These are phyloP conservation scores for Botrytis sinoallii DNA, from an alignment of 2,329 filamentous ascomycete species.

Conservation along the genomic window DNA sequence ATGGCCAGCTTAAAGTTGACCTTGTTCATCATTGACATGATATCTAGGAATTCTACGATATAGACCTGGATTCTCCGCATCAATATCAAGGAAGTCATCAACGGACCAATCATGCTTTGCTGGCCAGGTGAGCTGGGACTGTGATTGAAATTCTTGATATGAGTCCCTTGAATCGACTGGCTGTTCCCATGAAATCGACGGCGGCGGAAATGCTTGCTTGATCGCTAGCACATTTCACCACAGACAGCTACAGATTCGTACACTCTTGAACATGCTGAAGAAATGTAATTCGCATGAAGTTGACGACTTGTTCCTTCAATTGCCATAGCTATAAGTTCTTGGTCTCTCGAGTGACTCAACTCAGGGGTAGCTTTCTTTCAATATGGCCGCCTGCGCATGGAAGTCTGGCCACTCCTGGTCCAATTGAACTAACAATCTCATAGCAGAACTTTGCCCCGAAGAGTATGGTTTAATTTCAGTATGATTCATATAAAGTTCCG, in stretches of 20 bases:
- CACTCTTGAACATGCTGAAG: neutral
- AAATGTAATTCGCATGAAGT: neutral
- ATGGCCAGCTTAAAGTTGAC: no score
- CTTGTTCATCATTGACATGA: no score
- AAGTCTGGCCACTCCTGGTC: neutral
- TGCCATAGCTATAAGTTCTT: neutral
- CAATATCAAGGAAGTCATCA: no score
- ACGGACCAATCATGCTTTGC: no score
- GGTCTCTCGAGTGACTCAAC: neutral
- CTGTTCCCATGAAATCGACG: neutral
- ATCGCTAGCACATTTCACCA: neutral
- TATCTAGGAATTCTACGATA: no score
- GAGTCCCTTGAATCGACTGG: neutral
- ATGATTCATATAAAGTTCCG: neutral
- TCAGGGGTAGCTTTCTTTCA: neutral
- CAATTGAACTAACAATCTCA: neutral
- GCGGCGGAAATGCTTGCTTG: neutral
- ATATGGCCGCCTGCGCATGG: neutral
- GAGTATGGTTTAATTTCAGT: neutral
- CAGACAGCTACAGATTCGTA: neutral
- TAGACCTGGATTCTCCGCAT: no score
- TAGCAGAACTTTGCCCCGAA: neutral
- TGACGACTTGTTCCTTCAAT: neutral
- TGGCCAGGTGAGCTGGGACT: no score
- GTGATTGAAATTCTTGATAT: no score